Evolutionary conservation across 257 asterid genomes (phyloP), one percentile per base, ranked within the genome.

Genomic region (Cordia subcordata): DNA sequence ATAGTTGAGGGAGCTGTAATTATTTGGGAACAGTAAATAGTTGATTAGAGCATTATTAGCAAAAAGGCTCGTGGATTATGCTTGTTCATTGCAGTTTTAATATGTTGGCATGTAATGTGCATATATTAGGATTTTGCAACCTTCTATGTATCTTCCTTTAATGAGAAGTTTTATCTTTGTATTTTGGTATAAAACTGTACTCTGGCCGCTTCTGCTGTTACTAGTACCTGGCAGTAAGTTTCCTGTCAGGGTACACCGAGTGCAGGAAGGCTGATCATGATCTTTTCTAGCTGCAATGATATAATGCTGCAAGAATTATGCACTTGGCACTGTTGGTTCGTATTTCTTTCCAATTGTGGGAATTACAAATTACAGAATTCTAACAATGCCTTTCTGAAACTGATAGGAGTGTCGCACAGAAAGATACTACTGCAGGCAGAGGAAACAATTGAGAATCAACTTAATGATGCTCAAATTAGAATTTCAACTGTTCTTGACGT

Each of bases 381-480:
- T 72, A 56, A 67, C 55, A 32, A 20, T 20, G 16, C 52, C 53
- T 72, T 21, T 18, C 69, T 79, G 40, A 49, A 32, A 56, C 55
- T 68, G 55, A 53, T 61, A 88, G 98, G 86, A 77, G 81, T 79
- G 68, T 71, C 76, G 49, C 85, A 79, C 60, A 75, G 62, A 65
- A 82, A 84, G 69, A 47, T 78, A 67, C 69, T 92, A 44, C 62
- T 67, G 62, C 93, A 76, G 69, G 77, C 79, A 70, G 88, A 88
- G 76, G 85, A 86, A 66, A 86, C 70, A 59, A 79, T 85, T 62
- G 82, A 77, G 71, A 72, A 58, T 66, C 85, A 84, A 69, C 77
- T 92, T 56, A 77, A 64, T 45, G 87, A 75, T 49, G 91, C 96
- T 27, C 82, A 86, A 70, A 85, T 77, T 75, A 88, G 81, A 77